These are phyloP conservation scores for Amylocystis lapponica DNA, from an alignment of 768 basidiomycete genomes.

Conservation along the genomic window DNA sequence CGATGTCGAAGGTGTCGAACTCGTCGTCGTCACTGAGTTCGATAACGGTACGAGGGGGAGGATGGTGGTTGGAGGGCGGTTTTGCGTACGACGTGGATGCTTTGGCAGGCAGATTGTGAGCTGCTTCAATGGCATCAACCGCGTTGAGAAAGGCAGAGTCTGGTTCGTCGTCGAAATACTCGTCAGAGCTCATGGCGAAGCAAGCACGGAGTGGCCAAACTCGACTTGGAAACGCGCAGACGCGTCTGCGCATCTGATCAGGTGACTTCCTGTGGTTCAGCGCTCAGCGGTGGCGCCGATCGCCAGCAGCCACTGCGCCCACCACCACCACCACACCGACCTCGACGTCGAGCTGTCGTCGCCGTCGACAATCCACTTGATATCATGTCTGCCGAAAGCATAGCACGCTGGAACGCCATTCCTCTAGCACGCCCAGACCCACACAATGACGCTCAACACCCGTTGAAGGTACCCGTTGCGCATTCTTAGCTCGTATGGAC, in stretches of 20 bases:
- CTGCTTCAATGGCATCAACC: slow-evolving; percentile 69
- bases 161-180: slow-evolving; percentile 61
- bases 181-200: slow-evolving; percentile 65
- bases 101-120: slow-evolving; percentile 28
- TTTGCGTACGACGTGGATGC: slow-evolving; percentile 10
- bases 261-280: neutral
- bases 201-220: neutral
- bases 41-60: slow-evolving; percentile 15
- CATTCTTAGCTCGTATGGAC: slow-evolving; percentile 36
- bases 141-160: slow-evolving; percentile 54
- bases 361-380: no score
- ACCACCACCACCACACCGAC: no score
- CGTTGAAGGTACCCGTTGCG: slow-evolving; percentile 69
- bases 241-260: neutral
- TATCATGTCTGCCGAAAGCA: slow-evolving; percentile 57
- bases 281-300: neutral
- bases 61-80: neutral
- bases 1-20: slow-evolving; percentile 36
- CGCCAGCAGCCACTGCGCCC: no score
- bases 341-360: no score
- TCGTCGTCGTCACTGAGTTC: slow-evolving; percentile 40
- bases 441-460: slow-evolving; percentile 7
- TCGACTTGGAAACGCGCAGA: neutral
- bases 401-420: slow-evolving; percentile 73
- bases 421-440: slow-evolving; percentile 37